A percentile compares a stretch with the other conserved stretches of the same genome.
phyloP scores from a whole-genome alignment of 1,284 basidiomycete genomes.

The Athelia psychrophila region DNA sequence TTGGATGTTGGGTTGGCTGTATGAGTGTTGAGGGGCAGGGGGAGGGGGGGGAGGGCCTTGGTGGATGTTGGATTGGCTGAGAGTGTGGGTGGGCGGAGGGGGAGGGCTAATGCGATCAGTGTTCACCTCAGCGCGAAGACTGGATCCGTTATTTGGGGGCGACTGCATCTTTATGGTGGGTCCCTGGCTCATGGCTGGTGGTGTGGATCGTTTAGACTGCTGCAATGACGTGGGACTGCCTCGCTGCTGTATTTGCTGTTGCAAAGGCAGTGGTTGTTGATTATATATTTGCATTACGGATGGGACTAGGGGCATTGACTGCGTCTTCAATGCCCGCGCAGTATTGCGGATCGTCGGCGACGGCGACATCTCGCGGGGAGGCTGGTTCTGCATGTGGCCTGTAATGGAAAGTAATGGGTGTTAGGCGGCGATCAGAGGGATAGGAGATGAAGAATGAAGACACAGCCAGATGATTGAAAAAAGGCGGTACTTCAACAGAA shows the following conservation, averaged over 20 bases:
- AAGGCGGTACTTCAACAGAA: constrained; percentile 1
- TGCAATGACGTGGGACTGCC: constrained; percentile 35
- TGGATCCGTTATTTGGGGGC: neutral
- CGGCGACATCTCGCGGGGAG: constrained; percentile 61
- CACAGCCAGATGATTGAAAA: neutral
- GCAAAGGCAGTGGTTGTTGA: constrained; percentile 18
- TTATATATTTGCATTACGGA: constrained; percentile 48
- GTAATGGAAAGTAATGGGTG: constrained; percentile 14
- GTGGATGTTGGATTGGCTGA: constrained; percentile 23
- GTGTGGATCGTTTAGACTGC: constrained; percentile 5
- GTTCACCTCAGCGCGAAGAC: constrained; percentile 16
- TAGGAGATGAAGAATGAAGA: constrained; percentile 7
- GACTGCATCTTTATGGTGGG: too few relatives aligned
- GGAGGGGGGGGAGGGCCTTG: constrained; percentile 17
- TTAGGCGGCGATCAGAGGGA: constrained; percentile 15
- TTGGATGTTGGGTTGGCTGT: constrained; percentile 32
- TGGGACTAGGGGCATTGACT: constrained; percentile 61
- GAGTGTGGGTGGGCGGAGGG: constrained; percentile 32
- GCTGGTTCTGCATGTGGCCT: constrained; percentile 44
- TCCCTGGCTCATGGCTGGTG: too few relatives aligned
- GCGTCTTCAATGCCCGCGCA: constrained; percentile 52
- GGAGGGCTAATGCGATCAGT: constrained; percentile 38
- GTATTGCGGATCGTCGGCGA: constrained; percentile 64
- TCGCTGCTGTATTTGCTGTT: constrained; percentile 28
- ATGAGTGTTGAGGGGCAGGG: constrained; percentile 25